Percentiles rank a stretch among this genome's conserved stretches.
Evolutionary conservation across 169 alveolate genomes (phyloP).

Genomic region (Cystoisospora suis): DNA sequence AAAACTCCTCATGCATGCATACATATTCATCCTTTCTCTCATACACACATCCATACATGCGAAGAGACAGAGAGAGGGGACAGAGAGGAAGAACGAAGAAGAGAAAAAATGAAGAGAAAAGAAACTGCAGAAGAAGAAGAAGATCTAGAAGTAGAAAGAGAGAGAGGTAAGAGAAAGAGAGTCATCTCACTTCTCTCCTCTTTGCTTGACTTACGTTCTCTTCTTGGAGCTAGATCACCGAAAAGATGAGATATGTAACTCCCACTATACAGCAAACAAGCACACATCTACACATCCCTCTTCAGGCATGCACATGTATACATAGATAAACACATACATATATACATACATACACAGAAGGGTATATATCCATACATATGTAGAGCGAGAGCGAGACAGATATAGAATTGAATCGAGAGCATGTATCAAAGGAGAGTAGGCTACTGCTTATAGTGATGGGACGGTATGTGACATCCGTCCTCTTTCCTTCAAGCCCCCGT

Average conservation of each 20-base stretch:
- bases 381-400: not conserved
- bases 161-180: not conserved
- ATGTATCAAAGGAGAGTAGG: no score
- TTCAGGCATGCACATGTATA: not conserved
- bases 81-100: no score
- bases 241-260: conserved; percentile 61
- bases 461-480: no score
- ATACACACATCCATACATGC: no score
- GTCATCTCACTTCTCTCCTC: not conserved
- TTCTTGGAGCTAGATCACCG: conserved; percentile 12
- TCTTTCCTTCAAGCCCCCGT: no score
- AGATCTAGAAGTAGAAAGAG: conserved; percentile 5
- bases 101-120: not conserved
- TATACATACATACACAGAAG: not conserved
- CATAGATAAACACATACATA: not conserved
- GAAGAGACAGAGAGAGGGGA: no score
- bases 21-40: no score
- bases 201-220: conserved; percentile 35
- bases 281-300: not conserved
- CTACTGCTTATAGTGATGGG: no score
- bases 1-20: no score
- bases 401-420: not conserved
- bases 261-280: conserved; percentile 34
- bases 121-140: conserved; percentile 21
- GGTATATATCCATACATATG: not conserved